Evolutionary conservation across 1,284 basidiomycete genomes (phyloP).

Genomic region (Cryptococcus jaspeensis): DNA sequence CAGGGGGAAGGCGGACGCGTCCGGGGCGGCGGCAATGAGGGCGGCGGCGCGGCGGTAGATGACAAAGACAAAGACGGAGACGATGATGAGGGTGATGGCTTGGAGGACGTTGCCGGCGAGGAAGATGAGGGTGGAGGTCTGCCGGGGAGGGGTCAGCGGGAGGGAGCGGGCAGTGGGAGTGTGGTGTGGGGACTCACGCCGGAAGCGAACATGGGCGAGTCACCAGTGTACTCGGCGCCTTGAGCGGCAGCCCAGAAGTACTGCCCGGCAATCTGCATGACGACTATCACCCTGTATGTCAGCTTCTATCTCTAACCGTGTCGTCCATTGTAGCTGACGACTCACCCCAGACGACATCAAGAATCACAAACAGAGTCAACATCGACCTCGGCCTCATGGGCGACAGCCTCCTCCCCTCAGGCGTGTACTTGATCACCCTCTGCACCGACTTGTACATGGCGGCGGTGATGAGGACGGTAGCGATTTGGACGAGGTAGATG

Average conservation of each 20-base stretch:
- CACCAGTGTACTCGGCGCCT: constrained; percentile 18
- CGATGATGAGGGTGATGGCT: constrained; percentile 24
- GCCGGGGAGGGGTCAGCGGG: neutral
- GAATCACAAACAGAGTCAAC: constrained; percentile 30
- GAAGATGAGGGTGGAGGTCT: constrained; percentile 34
- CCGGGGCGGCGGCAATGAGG: constrained; percentile 18
- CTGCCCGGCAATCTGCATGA: constrained; percentile 32
- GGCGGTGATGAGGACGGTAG: constrained; percentile 13
- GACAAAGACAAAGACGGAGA: constrained; percentile 37
- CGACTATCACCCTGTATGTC: constrained; percentile 4
- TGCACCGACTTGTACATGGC: constrained; percentile 33
- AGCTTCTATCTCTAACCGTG: neutral
- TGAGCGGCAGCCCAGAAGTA: constrained; percentile 25
- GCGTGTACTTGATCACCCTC: constrained; percentile 31
- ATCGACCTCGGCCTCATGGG: constrained; percentile 35
- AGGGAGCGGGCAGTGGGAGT: no score
- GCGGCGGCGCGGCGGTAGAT: constrained; percentile 22
- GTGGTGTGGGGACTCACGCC: constrained; percentile 26
- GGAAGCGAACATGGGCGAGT: constrained; percentile 24
- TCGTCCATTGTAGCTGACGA: neutral
- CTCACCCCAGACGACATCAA: constrained; percentile 30
- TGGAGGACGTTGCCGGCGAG: constrained; percentile 30
- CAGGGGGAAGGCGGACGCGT: constrained; percentile 19
- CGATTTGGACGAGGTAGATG: constrained; percentile 28
- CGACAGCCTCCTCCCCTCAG: constrained; percentile 20